Evolutionary conservation across 768 basidiomycete genomes (phyloP).

Genomic region (Amanita polypyramis): DNA sequence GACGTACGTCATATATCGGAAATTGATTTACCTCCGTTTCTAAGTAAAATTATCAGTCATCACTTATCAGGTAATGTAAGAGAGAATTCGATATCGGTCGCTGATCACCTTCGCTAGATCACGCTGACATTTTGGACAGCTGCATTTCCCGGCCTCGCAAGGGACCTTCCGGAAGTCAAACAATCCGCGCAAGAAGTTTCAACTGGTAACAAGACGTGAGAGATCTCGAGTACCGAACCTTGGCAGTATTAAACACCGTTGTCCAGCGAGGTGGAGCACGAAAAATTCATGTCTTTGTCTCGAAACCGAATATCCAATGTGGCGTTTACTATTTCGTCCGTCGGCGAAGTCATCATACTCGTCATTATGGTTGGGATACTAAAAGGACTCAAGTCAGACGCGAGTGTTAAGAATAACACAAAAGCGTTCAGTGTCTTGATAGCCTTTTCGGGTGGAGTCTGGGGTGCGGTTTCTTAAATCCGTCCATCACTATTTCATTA

Average conservation of each 20-base stretch:
- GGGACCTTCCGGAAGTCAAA: slow-evolving; percentile 60
- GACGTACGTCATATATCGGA: slow-evolving; percentile 29
- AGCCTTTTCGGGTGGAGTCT: slow-evolving; percentile 69
- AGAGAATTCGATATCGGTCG: not conserved
- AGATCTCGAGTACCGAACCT: too few species aligned
- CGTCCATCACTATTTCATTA: not conserved
- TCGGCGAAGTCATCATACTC: slow-evolving; percentile 61
- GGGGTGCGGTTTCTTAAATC: slow-evolving; percentile 33
- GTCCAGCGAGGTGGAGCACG: slow-evolving; percentile 39
- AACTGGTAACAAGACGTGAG: slow-evolving; percentile 37
- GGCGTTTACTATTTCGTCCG: slow-evolving; percentile 59
- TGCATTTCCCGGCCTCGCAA: slow-evolving; percentile 67
- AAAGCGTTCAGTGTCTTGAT: slow-evolving; percentile 68
- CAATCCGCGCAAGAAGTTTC: slow-evolving; percentile 31
- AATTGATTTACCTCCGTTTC: slow-evolving; percentile 8
- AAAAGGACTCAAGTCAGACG: slow-evolving; percentile 48
- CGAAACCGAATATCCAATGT: slow-evolving; percentile 70
- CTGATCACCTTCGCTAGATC: slow-evolving; percentile 27
- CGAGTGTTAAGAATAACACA: slow-evolving; percentile 62
- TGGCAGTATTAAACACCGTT: not conserved
- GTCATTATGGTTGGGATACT: slow-evolving; percentile 69
- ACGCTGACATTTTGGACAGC: slow-evolving; percentile 77
- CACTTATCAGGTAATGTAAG: slow-evolving; percentile 46
- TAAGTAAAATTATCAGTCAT: slow-evolving; percentile 37
- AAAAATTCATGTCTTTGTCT: slow-evolving; percentile 45